A percentile compares a stretch with the other conserved stretches of the same genome.
phyloP scores from a whole-genome alignment of 306 rosid species.

The Mimosa pudica region DNA sequence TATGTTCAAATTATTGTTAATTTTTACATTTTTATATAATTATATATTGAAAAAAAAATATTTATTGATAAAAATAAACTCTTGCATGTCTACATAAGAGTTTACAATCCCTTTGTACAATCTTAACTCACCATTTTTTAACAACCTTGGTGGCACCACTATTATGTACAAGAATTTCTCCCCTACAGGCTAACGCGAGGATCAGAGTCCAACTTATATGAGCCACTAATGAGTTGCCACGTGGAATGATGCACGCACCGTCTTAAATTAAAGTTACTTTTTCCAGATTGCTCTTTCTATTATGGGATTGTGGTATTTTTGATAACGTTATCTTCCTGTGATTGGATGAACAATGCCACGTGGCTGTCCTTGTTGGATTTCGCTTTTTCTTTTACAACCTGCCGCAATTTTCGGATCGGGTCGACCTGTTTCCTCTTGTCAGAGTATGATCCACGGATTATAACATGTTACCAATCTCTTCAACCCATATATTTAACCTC shows the following conservation, averaged over 20 bases:
- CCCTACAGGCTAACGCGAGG: background rate
- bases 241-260: conserved; percentile 18
- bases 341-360: conserved; percentile 50
- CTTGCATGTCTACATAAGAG: too few relatives aligned
- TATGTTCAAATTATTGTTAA: too few relatives aligned
- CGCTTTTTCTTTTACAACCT: conserved; percentile 22
- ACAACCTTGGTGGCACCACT: too few relatives aligned
- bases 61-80: too few relatives aligned
- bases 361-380: conserved; percentile 41
- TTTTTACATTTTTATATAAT: too few relatives aligned
- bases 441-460: background rate
- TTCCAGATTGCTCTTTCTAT: background rate
- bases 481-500: background rate
- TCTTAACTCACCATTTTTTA: too few relatives aligned
- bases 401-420: conserved; percentile 24
- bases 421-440: background rate
- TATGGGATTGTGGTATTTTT: conserved; percentile 13
- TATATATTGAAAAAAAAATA: too few relatives aligned
- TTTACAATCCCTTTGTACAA: too few relatives aligned
- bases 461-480: background rate
- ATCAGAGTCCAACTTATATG: background rate
- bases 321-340: conserved; percentile 60
- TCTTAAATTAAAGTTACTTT: background rate
- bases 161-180: too few relatives aligned
- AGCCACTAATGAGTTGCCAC: background rate